Evolutionary conservation across 371 early-diverging fungal genomes (phyloP).

Genomic region (Mortierella polycephala): DNA sequence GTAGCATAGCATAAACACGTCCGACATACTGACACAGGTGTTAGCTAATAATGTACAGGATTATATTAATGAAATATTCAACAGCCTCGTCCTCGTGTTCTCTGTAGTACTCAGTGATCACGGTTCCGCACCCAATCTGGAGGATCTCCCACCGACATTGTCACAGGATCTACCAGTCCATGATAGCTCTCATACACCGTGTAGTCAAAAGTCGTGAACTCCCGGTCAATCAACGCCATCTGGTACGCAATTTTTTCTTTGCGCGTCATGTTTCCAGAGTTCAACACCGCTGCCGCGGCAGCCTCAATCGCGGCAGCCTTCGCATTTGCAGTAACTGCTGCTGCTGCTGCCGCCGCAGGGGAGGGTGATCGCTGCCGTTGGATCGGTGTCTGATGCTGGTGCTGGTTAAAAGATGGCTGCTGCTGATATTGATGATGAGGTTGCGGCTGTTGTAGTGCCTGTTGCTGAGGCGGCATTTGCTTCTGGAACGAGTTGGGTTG

Average conservation of each 20-base stretch:
- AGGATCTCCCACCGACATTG: constrained; percentile 75
- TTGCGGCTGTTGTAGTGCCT: constrained; percentile 14
- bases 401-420: constrained; percentile 2
- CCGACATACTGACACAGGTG: too few species aligned
- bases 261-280: constrained; percentile 22
- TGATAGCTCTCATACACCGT: constrained; percentile 74
- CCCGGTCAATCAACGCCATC: constrained; percentile 64
- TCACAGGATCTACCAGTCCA: constrained; percentile 70
- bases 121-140: constrained; percentile 71
- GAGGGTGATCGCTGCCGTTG: constrained; percentile 23
- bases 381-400: constrained; percentile 3
- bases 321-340: constrained; percentile 4
- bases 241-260: constrained; percentile 45
- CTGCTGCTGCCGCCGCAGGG: not conserved
- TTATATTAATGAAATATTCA: too few species aligned
- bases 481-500: constrained; percentile 10
- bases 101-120: constrained; percentile 11
- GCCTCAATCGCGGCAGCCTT: constrained; percentile 13
- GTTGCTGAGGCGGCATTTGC: constrained; percentile 10
- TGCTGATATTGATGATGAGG: constrained; percentile 10
- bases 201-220: constrained; percentile 72
- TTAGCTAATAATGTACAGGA: too few species aligned
- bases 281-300: not conserved
- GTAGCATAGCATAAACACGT: too few species aligned
- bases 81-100: too few species aligned